These are phyloP conservation scores for Teunomyces stri DNA, from an alignment of 805 yeast species.

Conservation along the genomic window DNA sequence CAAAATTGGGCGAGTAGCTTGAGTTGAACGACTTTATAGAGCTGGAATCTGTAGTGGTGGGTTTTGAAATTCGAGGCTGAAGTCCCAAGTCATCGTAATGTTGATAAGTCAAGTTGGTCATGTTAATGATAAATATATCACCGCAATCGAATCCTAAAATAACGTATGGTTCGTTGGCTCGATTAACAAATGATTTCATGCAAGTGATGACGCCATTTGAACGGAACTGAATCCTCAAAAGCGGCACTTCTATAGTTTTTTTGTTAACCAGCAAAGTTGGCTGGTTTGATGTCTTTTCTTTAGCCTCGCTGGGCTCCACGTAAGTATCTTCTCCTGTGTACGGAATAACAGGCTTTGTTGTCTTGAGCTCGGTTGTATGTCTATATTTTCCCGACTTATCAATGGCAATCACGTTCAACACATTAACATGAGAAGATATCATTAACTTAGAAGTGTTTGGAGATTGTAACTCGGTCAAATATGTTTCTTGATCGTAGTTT, in stretches of 20 bases:
- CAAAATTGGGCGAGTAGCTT: constrained; percentile 5
- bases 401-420: constrained; percentile 45
- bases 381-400: constrained; percentile 23
- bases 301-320: not conserved
- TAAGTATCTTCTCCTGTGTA: constrained; percentile 14
- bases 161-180: constrained; percentile 43
- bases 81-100: constrained; percentile 39
- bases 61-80: constrained; percentile 8
- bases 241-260: constrained; percentile 43
- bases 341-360: constrained; percentile 22
- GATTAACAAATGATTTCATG: constrained; percentile 28
- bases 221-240: constrained; percentile 41
- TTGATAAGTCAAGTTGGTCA: constrained; percentile 44
- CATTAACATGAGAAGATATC: constrained; percentile 48
- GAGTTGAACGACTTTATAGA: constrained; percentile 16
- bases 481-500: constrained; percentile 18
- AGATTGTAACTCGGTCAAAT: constrained; percentile 26
- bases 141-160: constrained; percentile 65
- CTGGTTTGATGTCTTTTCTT: not conserved
- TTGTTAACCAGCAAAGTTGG: constrained; percentile 12
- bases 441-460: constrained; percentile 33
- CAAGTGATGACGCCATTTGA: constrained; percentile 39
- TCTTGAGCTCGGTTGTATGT: constrained; percentile 16
- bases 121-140: constrained; percentile 62
- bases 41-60: not conserved